phyloP scores from a whole-genome alignment of 371 early-diverging fungal genomes.

The Zychaea mexicana region DNA sequence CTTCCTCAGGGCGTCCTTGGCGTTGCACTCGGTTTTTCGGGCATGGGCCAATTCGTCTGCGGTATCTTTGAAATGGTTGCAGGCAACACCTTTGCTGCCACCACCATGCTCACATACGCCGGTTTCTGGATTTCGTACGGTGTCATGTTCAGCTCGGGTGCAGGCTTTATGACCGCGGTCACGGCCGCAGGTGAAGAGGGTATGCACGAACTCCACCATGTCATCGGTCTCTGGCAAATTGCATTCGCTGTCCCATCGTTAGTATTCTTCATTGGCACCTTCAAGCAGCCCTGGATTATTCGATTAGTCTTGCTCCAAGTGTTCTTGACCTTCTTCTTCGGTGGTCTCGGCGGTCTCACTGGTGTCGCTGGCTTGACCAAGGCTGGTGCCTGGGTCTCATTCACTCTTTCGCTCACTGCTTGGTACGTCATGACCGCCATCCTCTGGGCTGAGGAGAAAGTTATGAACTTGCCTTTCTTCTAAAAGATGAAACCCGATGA shows the following conservation, averaged over 20 bases:
- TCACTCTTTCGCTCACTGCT: constrained; percentile 34
- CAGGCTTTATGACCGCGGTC: constrained; percentile 24
- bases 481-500: constrained; percentile 12
- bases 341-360: constrained; percentile 32
- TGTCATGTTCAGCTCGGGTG: constrained; percentile 38
- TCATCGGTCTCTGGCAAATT: constrained; percentile 35
- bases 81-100: constrained; percentile 43
- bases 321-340: constrained; percentile 40
- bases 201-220: constrained; percentile 19
- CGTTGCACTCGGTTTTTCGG: constrained; percentile 39
- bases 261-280: constrained; percentile 36
- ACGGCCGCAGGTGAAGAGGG: constrained; percentile 20
- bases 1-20: constrained; percentile 42
- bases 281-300: constrained; percentile 38
- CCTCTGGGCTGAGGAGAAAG: constrained; percentile 30
- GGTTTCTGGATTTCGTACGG: constrained; percentile 45
- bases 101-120: constrained; percentile 37
- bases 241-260: constrained; percentile 37
- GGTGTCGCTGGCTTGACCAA: constrained; percentile 14
- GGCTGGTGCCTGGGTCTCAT: constrained; percentile 39
- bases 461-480: constrained; percentile 36
- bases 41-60: constrained; percentile 37
- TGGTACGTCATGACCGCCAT: constrained; percentile 39
- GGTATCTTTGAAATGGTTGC: constrained; percentile 32
- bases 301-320: constrained; percentile 35